phyloP scores from a whole-genome alignment of 1,284 basidiomycete genomes.

The Anthracocystis setariae region DNA sequence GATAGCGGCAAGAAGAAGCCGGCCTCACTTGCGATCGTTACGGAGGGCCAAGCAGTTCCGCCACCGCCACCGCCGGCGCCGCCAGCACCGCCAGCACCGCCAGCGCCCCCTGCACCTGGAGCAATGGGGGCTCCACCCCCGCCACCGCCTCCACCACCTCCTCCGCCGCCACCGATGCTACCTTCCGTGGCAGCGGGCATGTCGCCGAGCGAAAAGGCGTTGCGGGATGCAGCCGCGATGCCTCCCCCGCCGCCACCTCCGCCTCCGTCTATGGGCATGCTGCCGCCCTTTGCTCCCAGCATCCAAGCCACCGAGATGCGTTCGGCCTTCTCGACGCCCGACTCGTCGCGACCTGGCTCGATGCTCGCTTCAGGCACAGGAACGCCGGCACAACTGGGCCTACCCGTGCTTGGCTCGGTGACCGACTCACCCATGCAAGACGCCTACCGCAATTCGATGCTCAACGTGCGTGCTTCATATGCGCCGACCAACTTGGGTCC shows the following conservation, averaged over 20 bases:
- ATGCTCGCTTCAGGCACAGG: constrained; percentile 22
- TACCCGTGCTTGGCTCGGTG: constrained; percentile 67
- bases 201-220: constrained; percentile 16
- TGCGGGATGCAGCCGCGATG: constrained; percentile 40
- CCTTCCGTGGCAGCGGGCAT: constrained; percentile 25
- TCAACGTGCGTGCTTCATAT: constrained; percentile 62
- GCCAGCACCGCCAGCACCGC: constrained; percentile 19
- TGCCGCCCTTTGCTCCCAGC: constrained; percentile 18
- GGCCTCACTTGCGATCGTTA: constrained; percentile 12
- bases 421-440: constrained; percentile 41
- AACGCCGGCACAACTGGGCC: constrained; percentile 70
- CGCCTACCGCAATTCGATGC: constrained; percentile 58
- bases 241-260: constrained; percentile 54
- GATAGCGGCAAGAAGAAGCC: constrained; percentile 44
- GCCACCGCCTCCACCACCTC: constrained; percentile 44
- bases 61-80: constrained; percentile 21
- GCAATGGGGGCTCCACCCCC: constrained; percentile 20
- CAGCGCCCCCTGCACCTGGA: neutral
- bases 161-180: constrained; percentile 37
- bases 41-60: constrained; percentile 7
- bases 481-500: constrained; percentile 44
- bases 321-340: constrained; percentile 49
- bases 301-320: constrained; percentile 26
- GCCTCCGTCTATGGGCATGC: constrained; percentile 40
- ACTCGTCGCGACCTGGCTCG: constrained; percentile 51